These are phyloP conservation scores for Arthrobotrys sphaeroides DNA, from an alignment of 2,329 filamentous ascomycete genomes.

Conservation along the genomic window DNA sequence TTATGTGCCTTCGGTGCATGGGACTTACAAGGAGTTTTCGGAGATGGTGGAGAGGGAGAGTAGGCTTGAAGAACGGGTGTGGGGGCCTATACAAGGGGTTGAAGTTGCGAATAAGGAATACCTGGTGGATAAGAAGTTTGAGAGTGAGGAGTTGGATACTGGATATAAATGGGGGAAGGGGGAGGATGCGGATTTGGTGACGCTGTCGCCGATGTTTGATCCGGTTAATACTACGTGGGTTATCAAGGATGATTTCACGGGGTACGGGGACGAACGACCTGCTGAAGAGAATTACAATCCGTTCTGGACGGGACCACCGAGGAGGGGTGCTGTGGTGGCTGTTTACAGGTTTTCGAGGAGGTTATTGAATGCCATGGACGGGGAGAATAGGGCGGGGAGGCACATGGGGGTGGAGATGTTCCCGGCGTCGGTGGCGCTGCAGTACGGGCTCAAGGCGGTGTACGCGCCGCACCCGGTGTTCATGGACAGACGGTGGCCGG, in stretches of 20 bases:
- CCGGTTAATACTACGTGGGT: constrained; percentile 87
- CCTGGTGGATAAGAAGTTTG: constrained; percentile 80
- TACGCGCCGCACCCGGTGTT: constrained; percentile 90
- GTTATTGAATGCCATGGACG: constrained; percentile 86
- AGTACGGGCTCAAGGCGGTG: constrained; percentile 92
- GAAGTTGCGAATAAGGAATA: constrained; percentile 71
- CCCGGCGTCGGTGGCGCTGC: constrained; percentile 84
- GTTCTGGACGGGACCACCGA: constrained; percentile 73
- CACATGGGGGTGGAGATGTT: constrained; percentile 98
- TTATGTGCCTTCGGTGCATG: constrained; percentile 79
- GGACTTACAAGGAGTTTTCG: constrained; percentile 80
- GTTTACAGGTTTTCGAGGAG: constrained; percentile 82
- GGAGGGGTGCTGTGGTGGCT: constrained; percentile 88
- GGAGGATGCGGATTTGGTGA: constrained; percentile 90
- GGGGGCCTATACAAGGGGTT: constrained; percentile 76
- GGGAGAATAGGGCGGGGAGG: constrained; percentile 84
- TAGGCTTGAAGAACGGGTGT: constrained; percentile 73
- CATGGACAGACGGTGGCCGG: constrained; percentile 86
- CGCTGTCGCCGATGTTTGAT: constrained; percentile 90
- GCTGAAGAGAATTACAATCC: constrained; percentile 23
- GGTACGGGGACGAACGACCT: constrained; percentile 65
- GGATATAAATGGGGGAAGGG: constrained; percentile 82
- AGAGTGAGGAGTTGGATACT: constrained; percentile 77
- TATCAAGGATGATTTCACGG: constrained; percentile 82
- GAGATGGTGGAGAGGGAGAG: constrained; percentile 69